Evolutionary conservation across 192 early-diverging fungal genomes (phyloP), one percentile per base, ranked within the genome.

Genomic region (Dissophora ornata): DNA sequence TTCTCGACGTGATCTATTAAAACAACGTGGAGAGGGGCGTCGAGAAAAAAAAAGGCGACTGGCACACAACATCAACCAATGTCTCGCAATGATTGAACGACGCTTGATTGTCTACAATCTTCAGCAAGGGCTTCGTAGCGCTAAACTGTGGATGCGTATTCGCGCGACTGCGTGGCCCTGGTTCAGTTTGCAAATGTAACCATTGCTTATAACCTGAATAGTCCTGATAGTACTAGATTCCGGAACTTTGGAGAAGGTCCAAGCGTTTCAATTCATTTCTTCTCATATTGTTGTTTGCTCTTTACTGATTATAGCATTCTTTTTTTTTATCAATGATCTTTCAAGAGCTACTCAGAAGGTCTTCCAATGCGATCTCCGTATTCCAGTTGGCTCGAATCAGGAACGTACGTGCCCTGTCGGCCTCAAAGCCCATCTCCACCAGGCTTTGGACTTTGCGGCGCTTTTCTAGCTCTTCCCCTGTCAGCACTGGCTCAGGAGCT

Each of bases 341-440:
- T 63, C 30, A 41, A 10, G 33, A 36, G n/a, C n/a, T 21, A 41
- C 50, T 71, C 47, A 71, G n/a, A 24, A 71, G 28, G 22, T 71
- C 60, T 46, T 77, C 73, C 44, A 77, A 36, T 22, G 73, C 73
- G 19, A 26, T 48, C 8, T 77, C 73, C 12, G 63, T 67, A 19
- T 51, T 54, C 73, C 73, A 77, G 9, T 67, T 77, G 11, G 73
- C 64, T 19, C 64, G 50, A 56, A 77, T 77, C 46, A 77, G 22
- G n/a, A 59, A 57, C 13, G 73, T 77, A 6, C 73, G 58, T 21
- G 65, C 63, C 21, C 38, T 47, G 30, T 77, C 59, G 1, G 73
- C 58, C 1, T 46, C 26, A 45, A 77, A 77, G 8, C 73, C 73
- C 73, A 77, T 77, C 22, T 77, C 73, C 5, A 77, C 73, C 22